Evolutionary conservation across 805 yeast species (phyloP).

Genomic region (Sporopachydermia quercuum): DNA sequence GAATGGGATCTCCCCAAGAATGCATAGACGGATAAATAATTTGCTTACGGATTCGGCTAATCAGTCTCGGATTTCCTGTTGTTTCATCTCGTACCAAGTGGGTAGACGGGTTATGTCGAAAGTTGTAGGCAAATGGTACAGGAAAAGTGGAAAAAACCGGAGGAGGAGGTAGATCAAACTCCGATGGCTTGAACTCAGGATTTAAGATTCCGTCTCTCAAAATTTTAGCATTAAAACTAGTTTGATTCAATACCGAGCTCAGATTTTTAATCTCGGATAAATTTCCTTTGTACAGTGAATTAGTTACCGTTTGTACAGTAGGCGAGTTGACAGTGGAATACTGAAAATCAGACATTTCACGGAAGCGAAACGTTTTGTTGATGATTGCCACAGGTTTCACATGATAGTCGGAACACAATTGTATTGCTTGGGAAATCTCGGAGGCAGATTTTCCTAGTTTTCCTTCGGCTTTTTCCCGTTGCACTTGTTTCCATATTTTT

Average conservation of each 20-base stretch:
- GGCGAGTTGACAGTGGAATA: slow-evolving; percentile 42
- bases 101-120: slow-evolving; percentile 54
- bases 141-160: slow-evolving; percentile 65
- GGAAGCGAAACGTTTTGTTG: slow-evolving; percentile 55
- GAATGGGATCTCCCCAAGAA: slow-evolving; percentile 10
- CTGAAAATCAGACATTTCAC: slow-evolving; percentile 85
- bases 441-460: slow-evolving; percentile 19
- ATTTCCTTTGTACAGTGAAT: slow-evolving; percentile 28
- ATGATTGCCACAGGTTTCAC: slow-evolving; percentile 54
- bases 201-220: slow-evolving; percentile 5
- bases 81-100: slow-evolving; percentile 39
- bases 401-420: slow-evolving; percentile 14
- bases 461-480: slow-evolving; percentile 27
- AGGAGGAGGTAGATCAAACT: slow-evolving; percentile 66
- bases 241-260: slow-evolving; percentile 13
- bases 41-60: slow-evolving; percentile 16
- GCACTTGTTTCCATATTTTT: slow-evolving; percentile 22
- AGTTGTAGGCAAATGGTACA: slow-evolving; percentile 66
- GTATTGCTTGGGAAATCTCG: slow-evolving; percentile 1
- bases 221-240: neutral
- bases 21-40: slow-evolving; percentile 16
- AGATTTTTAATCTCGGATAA: slow-evolving; percentile 26
- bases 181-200: slow-evolving; percentile 14
- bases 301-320: slow-evolving; percentile 26
- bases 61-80: slow-evolving; percentile 18